Percentiles rank a stretch among this genome's conserved stretches.
Evolutionary conservation across 768 basidiomycete genomes (phyloP).

Genomic region (Butyriboletus loyo): DNA sequence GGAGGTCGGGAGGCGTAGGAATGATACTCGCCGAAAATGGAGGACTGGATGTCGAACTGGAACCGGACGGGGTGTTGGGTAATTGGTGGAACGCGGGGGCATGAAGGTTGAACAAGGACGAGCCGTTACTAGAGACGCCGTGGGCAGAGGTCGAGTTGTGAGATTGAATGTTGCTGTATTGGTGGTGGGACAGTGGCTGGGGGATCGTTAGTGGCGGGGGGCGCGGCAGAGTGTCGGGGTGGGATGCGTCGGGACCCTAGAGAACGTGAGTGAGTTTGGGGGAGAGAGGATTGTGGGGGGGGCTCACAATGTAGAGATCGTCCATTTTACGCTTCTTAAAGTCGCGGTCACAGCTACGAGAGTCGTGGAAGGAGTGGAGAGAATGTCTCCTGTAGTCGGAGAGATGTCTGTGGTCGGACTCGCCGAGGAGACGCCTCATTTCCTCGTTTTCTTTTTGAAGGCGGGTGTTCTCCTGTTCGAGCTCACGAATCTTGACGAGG

Average conservation of each 20-base stretch:
- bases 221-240: slow-evolving; percentile 29
- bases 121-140: slow-evolving; percentile 35
- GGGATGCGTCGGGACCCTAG: slow-evolving; percentile 49
- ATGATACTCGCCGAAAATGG: slow-evolving; percentile 85
- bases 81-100: slow-evolving; percentile 57
- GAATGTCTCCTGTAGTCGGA: slow-evolving; percentile 49
- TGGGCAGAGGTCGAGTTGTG: slow-evolving; percentile 41
- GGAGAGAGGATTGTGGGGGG: neutral
- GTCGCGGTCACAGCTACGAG: slow-evolving; percentile 52
- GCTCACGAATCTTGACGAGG: slow-evolving; percentile 71
- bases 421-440: slow-evolving; percentile 61
- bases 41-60: slow-evolving; percentile 70
- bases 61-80: slow-evolving; percentile 69
- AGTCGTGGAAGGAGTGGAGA: slow-evolving; percentile 46
- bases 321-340: slow-evolving; percentile 64
- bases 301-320: slow-evolving; percentile 52
- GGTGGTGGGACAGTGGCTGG: slow-evolving; percentile 48
- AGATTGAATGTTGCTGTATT: slow-evolving; percentile 43
- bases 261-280: neutral
- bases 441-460: slow-evolving; percentile 74
- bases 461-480: slow-evolving; percentile 75
- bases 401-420: slow-evolving; percentile 38
- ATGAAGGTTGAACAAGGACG: slow-evolving; percentile 51
- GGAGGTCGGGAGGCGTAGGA: slow-evolving; percentile 34
- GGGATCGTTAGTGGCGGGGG: slow-evolving; percentile 66